Conservation (phyloP, 345 rosid genomes). For the Clausena lansium region DNA sequence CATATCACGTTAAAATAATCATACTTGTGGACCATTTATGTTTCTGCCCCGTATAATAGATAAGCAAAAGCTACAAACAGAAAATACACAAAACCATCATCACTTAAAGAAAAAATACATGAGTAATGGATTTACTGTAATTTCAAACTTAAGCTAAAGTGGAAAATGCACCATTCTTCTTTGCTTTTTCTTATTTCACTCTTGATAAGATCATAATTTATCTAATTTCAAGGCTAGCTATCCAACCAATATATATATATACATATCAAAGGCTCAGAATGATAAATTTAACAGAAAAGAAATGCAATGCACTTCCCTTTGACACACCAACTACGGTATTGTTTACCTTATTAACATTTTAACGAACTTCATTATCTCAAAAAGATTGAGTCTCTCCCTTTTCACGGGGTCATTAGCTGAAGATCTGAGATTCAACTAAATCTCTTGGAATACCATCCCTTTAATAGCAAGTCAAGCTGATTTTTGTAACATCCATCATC, state of each 20-base stretch:
- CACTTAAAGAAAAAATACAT: background rate
- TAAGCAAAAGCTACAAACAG: constrained; percentile 5
- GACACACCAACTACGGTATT: background rate
- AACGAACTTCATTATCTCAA: background rate
- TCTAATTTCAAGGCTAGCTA: constrained; percentile 6
- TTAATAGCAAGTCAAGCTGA: background rate
- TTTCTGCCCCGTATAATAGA: background rate
- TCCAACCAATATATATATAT: background rate
- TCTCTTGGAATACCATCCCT: background rate
- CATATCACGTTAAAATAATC: background rate
- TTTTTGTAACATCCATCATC: background rate
- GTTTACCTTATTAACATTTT: background rate
- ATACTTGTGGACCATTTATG: background rate
- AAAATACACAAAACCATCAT: background rate
- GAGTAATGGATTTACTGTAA: background rate
- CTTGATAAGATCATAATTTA: background rate
- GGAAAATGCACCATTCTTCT: background rate
- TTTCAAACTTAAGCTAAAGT: background rate
- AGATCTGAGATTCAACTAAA: background rate
- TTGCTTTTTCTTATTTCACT: background rate
- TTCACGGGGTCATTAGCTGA: background rate
- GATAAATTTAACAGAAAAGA: background rate
- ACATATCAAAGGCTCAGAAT: background rate
- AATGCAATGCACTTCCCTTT: background rate
- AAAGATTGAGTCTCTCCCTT: background rate